Base-by-base conservation (phyloP, 2,329 filamentous ascomycete species). In the Diaporthe sp. region DNA sequence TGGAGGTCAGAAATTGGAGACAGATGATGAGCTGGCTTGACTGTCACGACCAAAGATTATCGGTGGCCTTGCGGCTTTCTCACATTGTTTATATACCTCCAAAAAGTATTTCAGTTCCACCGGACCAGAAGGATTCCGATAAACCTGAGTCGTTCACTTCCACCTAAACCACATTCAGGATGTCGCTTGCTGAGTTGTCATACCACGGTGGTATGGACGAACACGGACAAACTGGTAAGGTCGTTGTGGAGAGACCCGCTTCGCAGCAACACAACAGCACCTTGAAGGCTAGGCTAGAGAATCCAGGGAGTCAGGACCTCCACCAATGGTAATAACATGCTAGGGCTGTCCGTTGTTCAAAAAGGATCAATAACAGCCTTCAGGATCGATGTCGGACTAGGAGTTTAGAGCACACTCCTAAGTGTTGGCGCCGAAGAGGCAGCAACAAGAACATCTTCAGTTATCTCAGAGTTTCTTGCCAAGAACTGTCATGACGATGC, bases 61-160 rank as follows among this genome's bases (percentile, higher is more conserved):
- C n/a, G n/a, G 8, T 15, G 17, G 2, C 39, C 39, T 3, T 44
- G 39, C 4, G 8, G 44, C 22, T 50, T 37, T 50, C 44, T 50
- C 7, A n/a, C 8, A 12, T n/a, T 22, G 22, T 22, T 50, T 50
- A 10, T n/a, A 50, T 50, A 50, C 22, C 12, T 50, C 44, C 4
- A 50, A 50, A n/a, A 1, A 10, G 22, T 10, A 6, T n/a, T 8
- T 50, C 22, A 19, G 7, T n/a, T 6, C 22, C 9, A n/a, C 22
- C 8, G 7, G 9, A 1, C 7, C 9, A n/a, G 1, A 50, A 2
- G 22, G 1, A 9, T n/a, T n/a, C 2, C 44, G n/a, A n/a, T 10
- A 2, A 10, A 50, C 19, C 44, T 50, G 44, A 50, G 22, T 50
- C 44, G 44, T 9, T 50, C 19, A 50, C 44, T 50, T 4, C 44